phyloP scores from a whole-genome alignment of 371 early-diverging fungal genomes.

The Mortierella sp. region DNA sequence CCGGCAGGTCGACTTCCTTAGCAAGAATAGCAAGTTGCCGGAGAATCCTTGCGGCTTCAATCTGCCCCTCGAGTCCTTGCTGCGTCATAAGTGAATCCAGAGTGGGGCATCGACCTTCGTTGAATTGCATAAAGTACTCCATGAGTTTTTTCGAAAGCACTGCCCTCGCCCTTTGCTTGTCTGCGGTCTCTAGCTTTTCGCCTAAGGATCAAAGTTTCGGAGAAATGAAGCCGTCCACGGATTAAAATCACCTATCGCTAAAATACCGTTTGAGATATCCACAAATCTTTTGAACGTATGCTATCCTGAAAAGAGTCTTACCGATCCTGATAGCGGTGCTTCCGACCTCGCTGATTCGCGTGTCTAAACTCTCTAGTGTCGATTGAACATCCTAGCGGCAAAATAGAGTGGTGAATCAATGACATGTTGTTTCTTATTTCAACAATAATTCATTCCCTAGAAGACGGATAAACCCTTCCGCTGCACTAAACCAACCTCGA shows the following conservation, averaged over 20 bases:
- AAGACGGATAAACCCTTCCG: neutral
- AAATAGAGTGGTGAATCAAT: no score
- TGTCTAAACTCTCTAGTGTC: conserved; percentile 87
- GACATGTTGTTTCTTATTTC: neutral
- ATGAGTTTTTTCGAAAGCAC: conserved; percentile 91
- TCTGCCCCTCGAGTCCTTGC: conserved; percentile 86
- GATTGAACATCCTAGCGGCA: conserved; percentile 78
- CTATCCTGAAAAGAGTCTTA: conserved; percentile 8
- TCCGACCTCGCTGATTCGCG: conserved; percentile 91
- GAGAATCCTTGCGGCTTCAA: conserved; percentile 90
- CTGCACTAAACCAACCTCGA: conserved; percentile 66
- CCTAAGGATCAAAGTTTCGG: conserved; percentile 51
- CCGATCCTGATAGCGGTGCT: conserved; percentile 96
- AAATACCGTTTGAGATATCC: no score
- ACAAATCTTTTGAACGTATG: no score
- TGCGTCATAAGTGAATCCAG: conserved; percentile 79
- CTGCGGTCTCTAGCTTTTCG: conserved; percentile 95
- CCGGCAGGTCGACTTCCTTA: conserved; percentile 89
- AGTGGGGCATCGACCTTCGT: conserved; percentile 76
- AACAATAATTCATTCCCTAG: no score
- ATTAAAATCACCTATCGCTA: no score
- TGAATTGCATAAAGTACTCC: conserved; percentile 91
- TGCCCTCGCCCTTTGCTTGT: conserved; percentile 89
- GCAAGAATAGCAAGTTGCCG: conserved; percentile 88
- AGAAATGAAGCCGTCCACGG: no score